phyloP scores from a whole-genome alignment of 2,329 filamentous ascomycete species.

The Colletotrichum eleusines region DNA sequence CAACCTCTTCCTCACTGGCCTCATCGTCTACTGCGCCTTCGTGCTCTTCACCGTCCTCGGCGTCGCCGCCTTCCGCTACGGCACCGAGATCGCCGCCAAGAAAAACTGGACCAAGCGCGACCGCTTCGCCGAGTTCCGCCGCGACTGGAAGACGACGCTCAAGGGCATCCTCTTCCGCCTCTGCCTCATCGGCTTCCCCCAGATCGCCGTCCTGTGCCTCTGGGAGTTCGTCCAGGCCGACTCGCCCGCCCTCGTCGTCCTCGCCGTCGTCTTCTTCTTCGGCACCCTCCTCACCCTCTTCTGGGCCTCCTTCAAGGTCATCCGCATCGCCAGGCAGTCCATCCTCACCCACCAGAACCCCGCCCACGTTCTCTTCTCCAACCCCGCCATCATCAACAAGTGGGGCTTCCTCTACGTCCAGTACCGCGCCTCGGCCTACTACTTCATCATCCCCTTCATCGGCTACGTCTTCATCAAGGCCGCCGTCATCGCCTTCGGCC shows the following conservation, averaged over 20 bases:
- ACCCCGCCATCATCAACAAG: constrained; percentile 92
- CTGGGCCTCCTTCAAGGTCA: constrained; percentile 92
- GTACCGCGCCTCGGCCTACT: constrained; percentile 95
- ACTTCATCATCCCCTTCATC: constrained; percentile 87
- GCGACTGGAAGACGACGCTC: constrained; percentile 91
- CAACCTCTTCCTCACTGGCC: constrained; percentile 93
- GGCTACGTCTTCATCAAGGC: constrained; percentile 85
- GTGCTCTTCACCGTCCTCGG: constrained; percentile 79
- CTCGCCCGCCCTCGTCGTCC: constrained; percentile 85
- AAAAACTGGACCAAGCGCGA: constrained; percentile 83
- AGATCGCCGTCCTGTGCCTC: constrained; percentile 89
- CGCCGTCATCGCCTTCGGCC: constrained; percentile 87
- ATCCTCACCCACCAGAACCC: constrained; percentile 95
- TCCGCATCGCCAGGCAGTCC: constrained; percentile 88
- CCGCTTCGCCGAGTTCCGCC: constrained; percentile 93
- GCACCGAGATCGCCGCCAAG: constrained; percentile 82
- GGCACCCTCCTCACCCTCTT: constrained; percentile 81
- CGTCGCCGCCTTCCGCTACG: constrained; percentile 83
- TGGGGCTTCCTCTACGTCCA: constrained; percentile 99
- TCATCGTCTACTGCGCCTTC: constrained; percentile 90
- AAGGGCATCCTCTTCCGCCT: constrained; percentile 95
- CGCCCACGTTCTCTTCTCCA: constrained; percentile 96
- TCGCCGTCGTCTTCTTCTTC: constrained; percentile 90
- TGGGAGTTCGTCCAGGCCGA: constrained; percentile 93
- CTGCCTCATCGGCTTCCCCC: constrained; percentile 90